These are phyloP conservation scores for Leishmania martiniquensis DNA, from an alignment of 208 protist species.

Conservation along the genomic window DNA sequence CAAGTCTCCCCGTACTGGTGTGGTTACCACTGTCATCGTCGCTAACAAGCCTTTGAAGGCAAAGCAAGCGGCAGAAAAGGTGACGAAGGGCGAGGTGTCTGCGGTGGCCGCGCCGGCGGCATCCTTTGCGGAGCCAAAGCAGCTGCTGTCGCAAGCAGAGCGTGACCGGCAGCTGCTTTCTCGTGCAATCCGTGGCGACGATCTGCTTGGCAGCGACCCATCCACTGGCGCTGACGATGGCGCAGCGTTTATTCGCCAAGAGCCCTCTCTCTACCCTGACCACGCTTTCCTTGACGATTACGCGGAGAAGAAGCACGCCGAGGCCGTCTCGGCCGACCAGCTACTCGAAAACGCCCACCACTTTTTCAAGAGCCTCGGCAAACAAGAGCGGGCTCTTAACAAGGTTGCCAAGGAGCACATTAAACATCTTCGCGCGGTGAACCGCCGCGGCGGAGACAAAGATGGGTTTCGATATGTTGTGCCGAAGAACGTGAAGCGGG, in stretches of 20 bases:
- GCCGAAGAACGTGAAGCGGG: constrained; percentile 71
- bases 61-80: background rate
- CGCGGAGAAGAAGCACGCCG: constrained; percentile 65
- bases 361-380: constrained; percentile 83
- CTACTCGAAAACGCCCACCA: constrained; percentile 67
- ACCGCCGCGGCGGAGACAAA: constrained; percentile 85
- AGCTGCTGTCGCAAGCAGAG: constrained; percentile 3
- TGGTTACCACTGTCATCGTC: background rate
- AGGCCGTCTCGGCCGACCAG: constrained; percentile 59
- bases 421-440: constrained; percentile 70
- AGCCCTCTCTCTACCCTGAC: constrained; percentile 49
- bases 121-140: background rate
- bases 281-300: constrained; percentile 75
- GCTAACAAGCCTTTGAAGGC: background rate
- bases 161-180: constrained; percentile 50
- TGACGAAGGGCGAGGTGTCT: background rate
- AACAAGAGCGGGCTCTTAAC: constrained; percentile 57
- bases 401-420: constrained; percentile 62
- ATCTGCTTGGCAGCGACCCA: constrained; percentile 9
- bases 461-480: constrained; percentile 90
- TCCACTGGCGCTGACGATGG: background rate
- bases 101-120: background rate
- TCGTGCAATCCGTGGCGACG: constrained; percentile 61
- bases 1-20: background rate
- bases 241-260: constrained; percentile 19